Conservation (phyloP, 306 rosid species). For the Casuarina glauca region DNA sequence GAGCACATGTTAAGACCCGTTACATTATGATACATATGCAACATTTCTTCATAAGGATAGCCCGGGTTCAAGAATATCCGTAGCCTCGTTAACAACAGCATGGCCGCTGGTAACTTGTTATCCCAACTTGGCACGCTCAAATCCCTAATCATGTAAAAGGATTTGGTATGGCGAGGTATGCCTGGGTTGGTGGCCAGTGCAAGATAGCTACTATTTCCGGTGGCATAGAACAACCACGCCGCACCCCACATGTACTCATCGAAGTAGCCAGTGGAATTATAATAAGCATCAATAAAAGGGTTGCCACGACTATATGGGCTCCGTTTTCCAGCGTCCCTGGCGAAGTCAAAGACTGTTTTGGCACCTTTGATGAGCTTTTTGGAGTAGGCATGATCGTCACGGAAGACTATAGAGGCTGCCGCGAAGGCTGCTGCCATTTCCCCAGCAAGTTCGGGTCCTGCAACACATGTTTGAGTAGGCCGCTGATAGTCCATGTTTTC, state of each 20-base stretch:
- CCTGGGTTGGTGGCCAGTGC: conserved; percentile 48
- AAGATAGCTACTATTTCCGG: conserved; percentile 51
- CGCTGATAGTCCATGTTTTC: conserved; percentile 56
- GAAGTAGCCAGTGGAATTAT: conserved; percentile 60
- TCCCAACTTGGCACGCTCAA: conserved; percentile 58
- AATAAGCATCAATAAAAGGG: conserved; percentile 31
- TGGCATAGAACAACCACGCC: conserved; percentile 67
- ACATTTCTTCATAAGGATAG: conserved; percentile 62
- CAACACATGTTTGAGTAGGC: conserved; percentile 11
- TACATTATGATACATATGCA: conserved; percentile 51
- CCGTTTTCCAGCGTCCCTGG: conserved; percentile 47
- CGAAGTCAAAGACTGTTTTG: conserved; percentile 44
- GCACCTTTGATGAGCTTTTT: conserved; percentile 47
- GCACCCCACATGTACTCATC: conserved; percentile 75
- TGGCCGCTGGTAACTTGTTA: conserved; percentile 65
- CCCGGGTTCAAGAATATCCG: conserved; percentile 61
- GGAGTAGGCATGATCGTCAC: conserved; percentile 46
- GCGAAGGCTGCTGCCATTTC: conserved; percentile 78
- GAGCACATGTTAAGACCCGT: conserved; percentile 65
- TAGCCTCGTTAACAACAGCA: conserved; percentile 59
- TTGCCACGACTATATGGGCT: conserved; percentile 34
- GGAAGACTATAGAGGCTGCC: conserved; percentile 69
- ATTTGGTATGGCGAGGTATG: conserved; percentile 36
- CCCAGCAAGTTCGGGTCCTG: conserved; percentile 64
- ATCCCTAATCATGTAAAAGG: conserved; percentile 35